Evolutionary conservation across 257 asterid genomes (phyloP), one percentile per base, ranked within the genome.

Genomic region (Striga asiatica): DNA sequence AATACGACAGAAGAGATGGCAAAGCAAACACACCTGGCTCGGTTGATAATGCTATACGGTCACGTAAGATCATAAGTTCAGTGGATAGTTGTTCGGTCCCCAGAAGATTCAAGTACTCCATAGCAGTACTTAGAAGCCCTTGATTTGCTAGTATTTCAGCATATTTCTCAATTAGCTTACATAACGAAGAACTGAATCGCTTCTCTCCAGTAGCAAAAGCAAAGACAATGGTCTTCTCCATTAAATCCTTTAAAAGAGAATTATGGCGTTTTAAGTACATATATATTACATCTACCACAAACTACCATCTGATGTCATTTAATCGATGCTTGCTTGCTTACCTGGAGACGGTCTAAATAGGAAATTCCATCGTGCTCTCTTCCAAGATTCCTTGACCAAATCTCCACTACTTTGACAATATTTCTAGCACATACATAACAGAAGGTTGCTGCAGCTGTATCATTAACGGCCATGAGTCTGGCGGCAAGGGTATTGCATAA

Each of bases 101-200:
- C 58, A 89, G 69, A 66, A 86, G 96, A 75, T 89, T 86, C 68
- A 89, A 72, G 71, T 76, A 89, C 66, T 81, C 93, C 95, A 83
- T 86, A 4, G 98, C 96, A 39, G 94, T 83, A 54, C 80, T 78
- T 74, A 86, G 62, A 71, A 81, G 98, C 61, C 98, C 98, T 71
- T 89, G 96, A 66, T 96, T 89, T 37, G 96, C 91, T 65, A 89
- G 76, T 54, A 89, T 83, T 77, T 89, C 98, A 76, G 91, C 91
- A 76, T 89, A 89, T 71, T 81, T 89, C 80, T 89, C 98, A 46
- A 89, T 86, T 47, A 89, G 84, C 65, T 83, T 81, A 68, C 81
- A 89, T 37, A 89, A 57, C 34, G 91, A 80, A 68, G 81, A 83
- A 69, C 98, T 89, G 62, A 83, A 89, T 60, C 66, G 74, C 71